Percentiles rank a stretch among this genome's conserved stretches.
phyloP scores from a whole-genome alignment of 2,329 filamentous ascomycete species.

The Pyrenochaeta sp. region DNA sequence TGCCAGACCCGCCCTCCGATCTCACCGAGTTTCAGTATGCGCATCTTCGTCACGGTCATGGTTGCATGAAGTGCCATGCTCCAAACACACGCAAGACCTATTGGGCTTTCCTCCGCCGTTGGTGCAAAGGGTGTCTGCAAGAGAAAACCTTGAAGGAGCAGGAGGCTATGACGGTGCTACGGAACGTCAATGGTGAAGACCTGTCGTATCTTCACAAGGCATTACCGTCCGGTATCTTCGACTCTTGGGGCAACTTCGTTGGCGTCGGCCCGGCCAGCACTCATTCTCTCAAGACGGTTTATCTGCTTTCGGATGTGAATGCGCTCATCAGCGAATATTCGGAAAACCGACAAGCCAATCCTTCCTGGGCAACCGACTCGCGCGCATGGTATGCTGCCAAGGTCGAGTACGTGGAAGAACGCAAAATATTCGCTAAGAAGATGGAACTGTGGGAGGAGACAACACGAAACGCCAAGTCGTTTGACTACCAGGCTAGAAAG shows the following conservation, averaged over 20 bases:
- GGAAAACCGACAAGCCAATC: constrained; percentile 21
- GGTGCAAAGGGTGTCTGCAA: constrained; percentile 50
- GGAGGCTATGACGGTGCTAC: constrained; percentile 36
- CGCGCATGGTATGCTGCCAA: constrained; percentile 32
- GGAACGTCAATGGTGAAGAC: constrained; percentile 35
- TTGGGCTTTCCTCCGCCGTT: constrained; percentile 53
- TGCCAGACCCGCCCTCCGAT: constrained; percentile 45
- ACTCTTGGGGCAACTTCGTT: constrained; percentile 51
- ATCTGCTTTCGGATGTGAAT: constrained; percentile 38
- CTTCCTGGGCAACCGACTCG: constrained; percentile 26
- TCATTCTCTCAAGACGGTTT: constrained; percentile 43
- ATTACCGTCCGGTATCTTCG: constrained; percentile 44
- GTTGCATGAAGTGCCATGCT: constrained; percentile 49
- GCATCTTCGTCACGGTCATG: constrained; percentile 47
- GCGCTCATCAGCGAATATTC: constrained; percentile 35
- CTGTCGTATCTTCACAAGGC: constrained; percentile 36
- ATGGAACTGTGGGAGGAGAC: constrained; percentile 50
- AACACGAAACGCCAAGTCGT: constrained; percentile 35
- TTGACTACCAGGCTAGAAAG: constrained; percentile 43
- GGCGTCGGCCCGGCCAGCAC: constrained; percentile 44
- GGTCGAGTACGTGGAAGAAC: constrained; percentile 36
- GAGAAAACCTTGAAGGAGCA: constrained; percentile 42
- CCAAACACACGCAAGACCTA: constrained; percentile 50
- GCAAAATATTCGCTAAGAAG: constrained; percentile 41
- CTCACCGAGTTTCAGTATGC: constrained; percentile 52